These are phyloP conservation scores for Talaromyces wortmannii DNA, from an alignment of 495 filamentous ascomycete genomes.

Conservation along the genomic window DNA sequence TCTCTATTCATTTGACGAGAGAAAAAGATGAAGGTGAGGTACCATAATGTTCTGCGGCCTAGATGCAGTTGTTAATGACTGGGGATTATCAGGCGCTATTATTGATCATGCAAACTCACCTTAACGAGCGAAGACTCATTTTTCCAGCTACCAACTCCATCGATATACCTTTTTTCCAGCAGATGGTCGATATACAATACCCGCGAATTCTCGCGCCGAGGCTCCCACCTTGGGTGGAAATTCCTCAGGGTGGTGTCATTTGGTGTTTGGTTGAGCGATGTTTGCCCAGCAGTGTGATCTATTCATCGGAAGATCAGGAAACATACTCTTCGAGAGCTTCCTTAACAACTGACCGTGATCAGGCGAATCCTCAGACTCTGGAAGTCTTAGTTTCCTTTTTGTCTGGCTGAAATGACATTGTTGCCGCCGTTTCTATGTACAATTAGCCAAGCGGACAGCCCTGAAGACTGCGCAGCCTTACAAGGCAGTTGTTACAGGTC, in stretches of 20 bases:
- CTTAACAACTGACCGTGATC: conserved; percentile 6
- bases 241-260: background rate
- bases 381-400: conserved; percentile 6
- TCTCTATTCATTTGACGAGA: too few species aligned
- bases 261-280: background rate
- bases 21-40: background rate
- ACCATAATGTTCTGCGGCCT: conserved; percentile 5
- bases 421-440: conserved; percentile 12
- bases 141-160: conserved; percentile 5
- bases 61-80: background rate
- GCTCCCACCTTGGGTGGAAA: background rate
- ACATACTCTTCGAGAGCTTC: background rate
- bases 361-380: conserved; percentile 1
- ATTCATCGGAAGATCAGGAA: background rate
- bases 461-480: conserved; percentile 4
- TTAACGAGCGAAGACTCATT: conserved; percentile 13
- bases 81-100: background rate
- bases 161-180: conserved; percentile 6
- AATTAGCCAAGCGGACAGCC: conserved; percentile 4
- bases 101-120: conserved; percentile 4
- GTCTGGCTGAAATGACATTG: conserved; percentile 19
- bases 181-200: conserved; percentile 17
- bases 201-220: background rate
- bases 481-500: conserved; percentile 16
- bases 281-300: background rate